These are phyloP conservation scores for Lepraria neglecta DNA, from an alignment of 495 filamentous ascomycete species.

Conservation along the genomic window DNA sequence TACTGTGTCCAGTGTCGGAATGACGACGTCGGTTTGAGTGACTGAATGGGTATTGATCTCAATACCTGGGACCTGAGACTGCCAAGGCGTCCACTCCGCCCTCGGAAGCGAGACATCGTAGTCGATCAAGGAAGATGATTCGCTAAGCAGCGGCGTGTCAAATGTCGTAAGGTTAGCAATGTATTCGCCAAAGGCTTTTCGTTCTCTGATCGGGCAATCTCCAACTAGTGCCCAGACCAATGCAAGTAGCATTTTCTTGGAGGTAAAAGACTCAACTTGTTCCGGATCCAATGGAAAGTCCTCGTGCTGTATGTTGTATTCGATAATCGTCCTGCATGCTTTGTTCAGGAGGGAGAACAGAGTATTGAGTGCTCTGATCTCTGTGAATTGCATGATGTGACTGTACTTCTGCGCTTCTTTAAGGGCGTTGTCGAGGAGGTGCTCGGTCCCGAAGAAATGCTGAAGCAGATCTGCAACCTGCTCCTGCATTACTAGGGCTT, in stretches of 20 bases:
- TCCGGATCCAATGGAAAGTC: constrained; percentile 90
- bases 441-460: constrained; percentile 65
- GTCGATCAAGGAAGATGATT: constrained; percentile 82
- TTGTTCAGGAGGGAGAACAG: constrained; percentile 94
- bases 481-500: constrained; percentile 66
- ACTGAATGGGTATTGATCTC: constrained; percentile 97
- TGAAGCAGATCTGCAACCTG: constrained; percentile 72
- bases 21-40: constrained; percentile 94
- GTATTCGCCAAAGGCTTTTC: constrained; percentile 80
- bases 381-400: constrained; percentile 97
- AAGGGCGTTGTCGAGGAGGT: constrained; percentile 71
- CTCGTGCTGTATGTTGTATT: constrained; percentile 88
- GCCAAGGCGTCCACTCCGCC: constrained; percentile 87
- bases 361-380: constrained; percentile 82
- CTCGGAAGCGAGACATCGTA: constrained; percentile 83
- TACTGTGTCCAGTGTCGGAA: constrained; percentile 92
- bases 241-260: constrained; percentile 87
- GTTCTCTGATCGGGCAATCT: constrained; percentile 83
- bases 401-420: constrained; percentile 67
- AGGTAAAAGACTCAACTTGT: constrained; percentile 78
- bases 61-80: constrained; percentile 83
- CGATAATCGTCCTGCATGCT: constrained; percentile 79
- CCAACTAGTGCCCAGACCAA: constrained; percentile 92
- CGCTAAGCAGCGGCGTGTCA: constrained; percentile 67
- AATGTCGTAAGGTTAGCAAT: constrained; percentile 73